Base-by-base conservation (phyloP, 495 filamentous ascomycete species). In the Poronia punctata region DNA sequence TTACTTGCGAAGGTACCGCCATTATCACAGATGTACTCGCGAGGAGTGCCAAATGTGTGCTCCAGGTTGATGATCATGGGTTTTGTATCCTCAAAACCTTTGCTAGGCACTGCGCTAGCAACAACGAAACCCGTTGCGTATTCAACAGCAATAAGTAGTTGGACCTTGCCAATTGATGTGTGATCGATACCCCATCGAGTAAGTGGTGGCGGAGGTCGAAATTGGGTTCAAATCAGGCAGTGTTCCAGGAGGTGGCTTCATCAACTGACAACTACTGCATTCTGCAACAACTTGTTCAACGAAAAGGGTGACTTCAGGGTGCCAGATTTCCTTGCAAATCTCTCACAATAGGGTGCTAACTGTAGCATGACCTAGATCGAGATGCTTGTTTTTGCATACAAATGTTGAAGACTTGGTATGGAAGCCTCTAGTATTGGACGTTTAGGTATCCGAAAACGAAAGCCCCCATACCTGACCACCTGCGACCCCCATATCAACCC, bases 171-270 rank as follows among this genome's bases (percentile, higher is more conserved):
- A 6, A 32, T 32, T 9, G 29, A 32, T 2, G 29, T 32, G 19
- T 32, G 29, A 17, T 32, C 29, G 12, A 32, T 32, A 16, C 14
- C 29, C 26, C 26, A 29, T 9, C 26, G 26, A 5, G 26, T 29
- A 4, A 28, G 24, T 14, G 19, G 49, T 21, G 25, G 7, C 2
- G 15, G 43, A 9, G 43, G 44, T 2, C 10, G 11, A 14, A 29
- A n/a, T n/a, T 29, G 10, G 26, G 26, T 14, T 29, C 10, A 11
- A 29, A 3, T n/a, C n/a, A n/a, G n/a, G n/a, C n/a, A n/a, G 10
- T 34, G 16, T 35, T 57, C 2, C n/a, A n/a, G 26, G 15, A 29
- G 26, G 4, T 9, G 10, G 10, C 10, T 29, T 29, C 26, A 29
- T 29, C 26, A 29, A 11, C 10, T 29, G 26, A 11, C 26, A 29